Evolutionary conservation across 176 grass and related monocot species (phyloP), one percentile per base, ranked within the genome.

Genomic region (Musa schizocarpa): DNA sequence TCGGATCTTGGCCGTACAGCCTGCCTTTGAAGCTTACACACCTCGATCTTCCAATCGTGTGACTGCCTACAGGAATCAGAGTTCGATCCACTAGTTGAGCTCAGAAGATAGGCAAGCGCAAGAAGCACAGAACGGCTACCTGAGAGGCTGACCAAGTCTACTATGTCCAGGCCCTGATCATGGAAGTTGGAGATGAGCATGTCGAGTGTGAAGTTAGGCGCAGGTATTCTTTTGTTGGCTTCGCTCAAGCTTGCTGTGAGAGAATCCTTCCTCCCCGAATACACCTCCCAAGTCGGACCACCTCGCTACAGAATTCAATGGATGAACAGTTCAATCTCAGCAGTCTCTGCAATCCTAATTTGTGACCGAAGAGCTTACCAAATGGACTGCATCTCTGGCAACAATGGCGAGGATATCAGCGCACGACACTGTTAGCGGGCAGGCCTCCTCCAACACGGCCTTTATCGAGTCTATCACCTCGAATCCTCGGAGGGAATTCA

Each of bases 81-180:
- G 20, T 67, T 11, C 0, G 55, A 11, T 73, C 63, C 27, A 23
- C 19, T 21, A 48, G 27, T 63, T 13, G 79, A 24, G 61, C 34
- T 74, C 68, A 64, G 16, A 68, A 69, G 14, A 56, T 81, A 0
- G 4, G 4, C 34, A 4, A 34, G 34, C 34, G 4, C 21, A 25
- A 53, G 73, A 76, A 21, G 13, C 17, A 54, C 16, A 57, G 53
- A 59, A 68, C 49, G 21, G 9, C 64, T 76, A 88, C 86, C 86
- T 84, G 86, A 88, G 53, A 88, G 86, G 64, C 78, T 84, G 65
- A 88, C 86, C 50, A 88, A 74, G 66, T 88, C 81, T 21, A 88
- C 86, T 55, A 88, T 77, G 23, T 88, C 81, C 43, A 88, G 86
- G 16, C 78, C 86, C 53, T 88, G 86, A 54, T 77, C 77, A 23